These are phyloP conservation scores for Venturia effusa DNA, from an alignment of 2,329 filamentous ascomycete species.

Conservation along the genomic window DNA sequence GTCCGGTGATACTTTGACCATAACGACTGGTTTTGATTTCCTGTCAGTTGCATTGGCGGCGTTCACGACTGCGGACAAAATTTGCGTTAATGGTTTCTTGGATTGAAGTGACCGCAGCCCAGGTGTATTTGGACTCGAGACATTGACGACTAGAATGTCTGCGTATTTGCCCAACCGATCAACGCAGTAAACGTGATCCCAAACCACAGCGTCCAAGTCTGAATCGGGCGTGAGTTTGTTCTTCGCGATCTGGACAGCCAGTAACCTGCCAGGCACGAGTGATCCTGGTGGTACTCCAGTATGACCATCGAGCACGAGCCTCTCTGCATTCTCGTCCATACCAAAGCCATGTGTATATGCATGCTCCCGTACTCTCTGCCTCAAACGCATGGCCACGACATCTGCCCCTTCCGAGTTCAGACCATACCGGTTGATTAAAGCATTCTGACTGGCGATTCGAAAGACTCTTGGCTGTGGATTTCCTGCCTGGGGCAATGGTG, in stretches of 20 bases:
- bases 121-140: slow-evolving; percentile 92
- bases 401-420: slow-evolving; percentile 89
- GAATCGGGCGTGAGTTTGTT: slow-evolving; percentile 84
- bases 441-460: slow-evolving; percentile 70
- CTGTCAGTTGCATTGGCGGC: slow-evolving; percentile 61
- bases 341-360: slow-evolving; percentile 61
- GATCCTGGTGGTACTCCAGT: slow-evolving; percentile 74
- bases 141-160: slow-evolving; percentile 95
- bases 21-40: slow-evolving; percentile 66
- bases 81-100: slow-evolving; percentile 66
- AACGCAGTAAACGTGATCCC: slow-evolving; percentile 83
- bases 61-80: slow-evolving; percentile 71
- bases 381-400: slow-evolving; percentile 66
- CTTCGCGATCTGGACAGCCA: slow-evolving; percentile 92
- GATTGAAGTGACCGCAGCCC: slow-evolving; percentile 81
- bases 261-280: slow-evolving; percentile 60
- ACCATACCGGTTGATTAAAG: slow-evolving; percentile 90
- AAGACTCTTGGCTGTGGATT: slow-evolving; percentile 86
- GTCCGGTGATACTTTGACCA: slow-evolving; percentile 97
- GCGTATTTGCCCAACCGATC: slow-evolving; percentile 74
- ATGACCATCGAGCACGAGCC: slow-evolving; percentile 64
- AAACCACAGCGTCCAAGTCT: slow-evolving; percentile 70
- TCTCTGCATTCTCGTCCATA: slow-evolving; percentile 50
- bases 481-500: slow-evolving; percentile 74
- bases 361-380: slow-evolving; percentile 67